Evolutionary conservation across 164 flowering plant species (phyloP), one percentile per base, ranked within the genome.

Genomic region (Houttuynia cordata): DNA sequence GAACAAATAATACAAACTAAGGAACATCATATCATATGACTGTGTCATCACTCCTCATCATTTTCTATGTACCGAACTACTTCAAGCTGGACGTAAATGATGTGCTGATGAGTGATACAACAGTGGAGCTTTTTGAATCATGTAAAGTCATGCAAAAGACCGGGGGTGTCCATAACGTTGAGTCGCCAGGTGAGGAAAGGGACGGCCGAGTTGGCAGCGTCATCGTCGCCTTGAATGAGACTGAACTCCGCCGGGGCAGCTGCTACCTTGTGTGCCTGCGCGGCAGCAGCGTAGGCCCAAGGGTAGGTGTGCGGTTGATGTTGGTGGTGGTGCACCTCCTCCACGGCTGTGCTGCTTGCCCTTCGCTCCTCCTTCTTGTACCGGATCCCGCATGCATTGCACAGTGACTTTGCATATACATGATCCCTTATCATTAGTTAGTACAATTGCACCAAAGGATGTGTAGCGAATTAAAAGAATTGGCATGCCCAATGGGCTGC

Each of bases 351-450:
- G 0, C 78, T 83, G 8, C 88, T 93, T 3, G 99, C 93, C 49
- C 96, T 71, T 66, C 96, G 76, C 73, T 94, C 99, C 75, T 94
- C 99, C 63, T 94, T 94, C 86, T 94, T 94, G 84, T 74, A 91
- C 53, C 99, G 80, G 61, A 94, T 94, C 42, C 99, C 99, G 64
- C 99, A 94, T 0, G 99, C 99, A 71, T 94, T 94, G 80, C 99
- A 94, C 0, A 94, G 83, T 0, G 99, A 94, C 99, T 93, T 82
- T 74, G 75, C 47, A 25, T 23, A n/a, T n/a, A 20, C 49, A 24
- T 19, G 41, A 5, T 47, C 7, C 23, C 13, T 15, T 39, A 7
- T 1, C 39, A 56, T 56, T 7, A 56, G 34, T 53, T 30, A 53
- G 50, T 30, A 34, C n/a, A 1, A 20, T 30, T 6, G 17, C 1